Evolutionary conservation across 1,284 basidiomycete genomes (phyloP), one percentile per base, ranked within the genome.

Genomic region (Pseudozyma tsukubaensis): DNA sequence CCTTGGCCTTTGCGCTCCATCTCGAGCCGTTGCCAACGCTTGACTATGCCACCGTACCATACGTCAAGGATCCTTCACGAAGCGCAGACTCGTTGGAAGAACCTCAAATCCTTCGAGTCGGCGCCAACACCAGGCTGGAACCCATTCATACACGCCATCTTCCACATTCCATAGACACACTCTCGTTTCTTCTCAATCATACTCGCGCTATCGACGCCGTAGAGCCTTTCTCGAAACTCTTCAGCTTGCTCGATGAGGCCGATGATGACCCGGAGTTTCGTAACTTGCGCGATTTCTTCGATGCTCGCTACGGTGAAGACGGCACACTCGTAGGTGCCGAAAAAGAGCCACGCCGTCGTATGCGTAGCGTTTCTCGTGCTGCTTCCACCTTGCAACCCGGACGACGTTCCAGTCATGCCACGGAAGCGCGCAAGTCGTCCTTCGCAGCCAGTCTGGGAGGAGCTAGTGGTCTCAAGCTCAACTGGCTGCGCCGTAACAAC

Each of bases 261-360:
- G 81, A 83, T 54, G 61, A 71, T 5, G 74, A 79, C 34, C 78
- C 80, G 2, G 66, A 76, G 32, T 83, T 83, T 35, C 56, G 71
- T 10, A 70, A 67, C 8, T 57, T 83, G 47, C 72, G 80, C 24
- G 68, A 67, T 0, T 83, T 83, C 57, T 82, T 83, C 60, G 80
- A 83, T 48, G 70, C 81, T 13, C 73, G 81, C 5, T 72, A 69
- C 19, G 51, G 59, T 12, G 18, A 54, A 2, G 52, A 73, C 5
- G 70, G 69, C 18, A 52, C 44, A 14, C 48, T 73, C n/a, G 40
- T 69, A 0, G 61, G 60, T 21, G 51, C 50, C 0, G 77, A 73
- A 16, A 70, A 59, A 48, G 69, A 73, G 29, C 58, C 59, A 16
- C 57, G 50, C 10, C 55, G 57, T 34, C 64, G 72, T 18, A 63